phyloP scores from a whole-genome alignment of 306 rosid genomes.

The Cucurbita argyrosperma region DNA sequence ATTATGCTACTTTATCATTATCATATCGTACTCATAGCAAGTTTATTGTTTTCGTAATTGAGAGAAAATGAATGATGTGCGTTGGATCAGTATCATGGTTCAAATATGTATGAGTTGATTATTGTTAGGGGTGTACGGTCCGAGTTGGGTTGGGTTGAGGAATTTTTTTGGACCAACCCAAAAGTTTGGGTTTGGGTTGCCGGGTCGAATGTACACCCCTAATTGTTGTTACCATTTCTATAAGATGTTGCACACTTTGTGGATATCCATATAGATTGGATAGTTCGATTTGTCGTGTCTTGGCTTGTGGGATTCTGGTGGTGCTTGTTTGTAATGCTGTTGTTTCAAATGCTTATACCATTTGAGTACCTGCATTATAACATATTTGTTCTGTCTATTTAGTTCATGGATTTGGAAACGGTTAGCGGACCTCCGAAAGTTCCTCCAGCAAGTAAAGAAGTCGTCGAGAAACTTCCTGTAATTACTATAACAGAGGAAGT shows the following conservation, averaged over 20 bases:
- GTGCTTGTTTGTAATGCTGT: neutral
- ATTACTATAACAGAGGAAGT: slow-evolving; percentile 55
- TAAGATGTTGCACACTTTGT: neutral
- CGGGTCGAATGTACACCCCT: too few species aligned
- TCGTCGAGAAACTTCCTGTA: slow-evolving; percentile 77
- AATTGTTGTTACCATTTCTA: neutral
- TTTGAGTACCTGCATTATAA: neutral
- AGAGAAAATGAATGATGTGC: neutral
- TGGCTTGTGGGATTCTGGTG: neutral
- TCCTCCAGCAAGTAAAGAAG: slow-evolving; percentile 96
- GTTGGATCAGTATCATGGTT: neutral
- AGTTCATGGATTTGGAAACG: slow-evolving; percentile 26
- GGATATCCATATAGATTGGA: neutral
- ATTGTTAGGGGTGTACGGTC: neutral
- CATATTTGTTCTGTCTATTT: neutral
- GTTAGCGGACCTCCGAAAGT: slow-evolving; percentile 41
- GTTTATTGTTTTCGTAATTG: neutral
- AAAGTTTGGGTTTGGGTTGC: too few species aligned
- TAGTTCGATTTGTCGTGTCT: neutral
- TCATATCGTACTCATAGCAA: neutral
- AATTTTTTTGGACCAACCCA: too few species aligned
- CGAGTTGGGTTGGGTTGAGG: too few species aligned
- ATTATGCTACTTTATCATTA: neutral
- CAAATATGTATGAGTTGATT: neutral
- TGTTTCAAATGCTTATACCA: neutral